Base-by-base conservation (phyloP, 768 basidiomycete species). In the Rhodotorula paludigena region DNA sequence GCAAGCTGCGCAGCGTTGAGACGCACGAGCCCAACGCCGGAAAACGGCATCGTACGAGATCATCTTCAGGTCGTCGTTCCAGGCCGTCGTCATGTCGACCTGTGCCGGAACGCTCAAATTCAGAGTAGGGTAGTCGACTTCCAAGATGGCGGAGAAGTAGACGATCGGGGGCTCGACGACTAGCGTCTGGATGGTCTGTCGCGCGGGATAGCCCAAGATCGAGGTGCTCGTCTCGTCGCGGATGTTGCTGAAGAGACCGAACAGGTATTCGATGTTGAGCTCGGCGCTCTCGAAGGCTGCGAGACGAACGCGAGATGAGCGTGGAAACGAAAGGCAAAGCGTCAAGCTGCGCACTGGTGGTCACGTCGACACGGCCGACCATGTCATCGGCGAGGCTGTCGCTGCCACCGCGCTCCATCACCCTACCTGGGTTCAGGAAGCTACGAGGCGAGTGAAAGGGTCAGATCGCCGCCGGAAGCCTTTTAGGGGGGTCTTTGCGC, bases 61-160 rank as follows among this genome's bases (percentile, higher is more conserved):
- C 21, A 60, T 60, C 49, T 60, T 52, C 8, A 60, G 35, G 49
- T 60, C 60, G 39, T 60, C 49, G 39, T 60, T 60, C 47, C 39
- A 60, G 2, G 35, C 38, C 21, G 48, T 41, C 8, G 21, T 60
- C 10, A 60, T 21, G 39, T 60, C 60, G 18, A 52, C 5, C 49
- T 60, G 60, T 35, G 44, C 28, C 1, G 60, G 60, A 12, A 60
- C 5, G 0, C 23, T 39, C 25, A 18, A 1, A 11, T 52, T 38
- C 39, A 60, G 2, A 30, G 60, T 52, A 2, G n/a, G n/a, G 60
- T 52, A 60, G 15, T 3, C 28, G 49, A 60, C 28, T 12, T 42
- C 21, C 20, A 52, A 2, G 21, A 60, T 21, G 28, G 21, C 48
- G 14, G 14, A 20, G 21, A 39, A 51, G 60, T 41, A 60, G 49